phyloP scores from a whole-genome alignment of 345 rosid genomes.

The Acer campestre region DNA sequence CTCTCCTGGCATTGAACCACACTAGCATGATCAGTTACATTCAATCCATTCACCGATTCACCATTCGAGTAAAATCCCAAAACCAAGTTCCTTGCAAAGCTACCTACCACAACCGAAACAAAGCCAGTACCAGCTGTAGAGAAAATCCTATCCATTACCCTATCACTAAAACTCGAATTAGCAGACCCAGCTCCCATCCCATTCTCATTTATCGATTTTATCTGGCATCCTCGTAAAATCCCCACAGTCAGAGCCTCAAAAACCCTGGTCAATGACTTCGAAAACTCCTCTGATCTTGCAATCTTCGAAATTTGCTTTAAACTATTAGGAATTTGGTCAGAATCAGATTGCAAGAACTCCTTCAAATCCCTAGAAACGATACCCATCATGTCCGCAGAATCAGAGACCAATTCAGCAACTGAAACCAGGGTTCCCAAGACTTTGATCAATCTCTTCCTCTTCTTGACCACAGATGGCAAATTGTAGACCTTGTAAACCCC shows the following conservation, averaged over 20 bases:
- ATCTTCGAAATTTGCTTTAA: constrained; percentile 86
- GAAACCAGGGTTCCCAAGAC: constrained; percentile 60
- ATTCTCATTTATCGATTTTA: constrained; percentile 26
- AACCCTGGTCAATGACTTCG: constrained; percentile 52
- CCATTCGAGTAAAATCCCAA: constrained; percentile 66
- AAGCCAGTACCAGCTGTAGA: constrained; percentile 79
- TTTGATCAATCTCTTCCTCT: constrained; percentile 62
- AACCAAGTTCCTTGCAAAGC: constrained; percentile 90
- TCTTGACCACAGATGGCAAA: constrained; percentile 61
- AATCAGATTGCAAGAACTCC: constrained; percentile 66
- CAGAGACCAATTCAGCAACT: constrained; percentile 68
- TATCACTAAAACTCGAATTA: constrained; percentile 46
- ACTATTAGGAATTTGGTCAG: constrained; percentile 82
- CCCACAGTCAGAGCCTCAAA: constrained; percentile 74
- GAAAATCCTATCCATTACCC: constrained; percentile 69
- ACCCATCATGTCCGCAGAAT: constrained; percentile 63
- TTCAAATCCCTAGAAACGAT: constrained; percentile 73
- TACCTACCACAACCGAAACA: constrained; percentile 80
- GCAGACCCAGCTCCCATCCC: constrained; percentile 21
- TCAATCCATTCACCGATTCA: constrained; percentile 23
- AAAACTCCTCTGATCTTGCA: constrained; percentile 62
- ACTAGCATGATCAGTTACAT: constrained; percentile 11
- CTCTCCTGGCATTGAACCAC: constrained; percentile 19
- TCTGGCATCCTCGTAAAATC: constrained; percentile 53
- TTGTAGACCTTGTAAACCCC: constrained; percentile 75